Evolutionary conservation across 2,329 filamentous ascomycete species (phyloP), one percentile per base, ranked within the genome.

Genomic region (Thermoascus crustaceus): DNA sequence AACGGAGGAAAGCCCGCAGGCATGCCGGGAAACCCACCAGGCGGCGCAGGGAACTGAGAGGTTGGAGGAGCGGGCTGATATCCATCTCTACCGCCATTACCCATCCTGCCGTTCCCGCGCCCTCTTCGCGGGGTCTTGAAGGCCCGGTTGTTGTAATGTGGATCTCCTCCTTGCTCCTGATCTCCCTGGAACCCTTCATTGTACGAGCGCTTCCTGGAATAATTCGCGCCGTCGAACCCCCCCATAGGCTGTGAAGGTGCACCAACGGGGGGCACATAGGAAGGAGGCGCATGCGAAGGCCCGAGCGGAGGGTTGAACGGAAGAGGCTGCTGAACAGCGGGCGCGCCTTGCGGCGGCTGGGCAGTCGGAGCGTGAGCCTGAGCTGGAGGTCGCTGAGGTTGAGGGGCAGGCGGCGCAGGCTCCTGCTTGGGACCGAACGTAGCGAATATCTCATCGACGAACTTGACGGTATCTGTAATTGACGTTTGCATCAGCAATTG

Each of bases 401-500:
- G 46, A 21, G 51, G 31, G 19, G 45, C 34, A 32, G 44, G 39
- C 17, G 55, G 32, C 25, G 49, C 45, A 14, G 59, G 40, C 21
- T 49, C 42, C 23, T 63, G 60, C 41, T 69, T 73, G 10, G 58
- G 61, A 32, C 61, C 61, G 40, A 77, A 68, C 4, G 66, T 68
- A 13, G 55, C 43, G 43, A 78, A 70, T 27, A 77, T 62, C 37
- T 76, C 71, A 39, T 75, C 64, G 7, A 78, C 73, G 40, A 79
- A 77, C 3, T 55, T 39, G 3, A 54, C 52, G 0, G 73, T 71
- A 42, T 73, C 71, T 74, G 41, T 7, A 39, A 18, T 27, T 5
- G n/a, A 18, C 5, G 7, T n/a, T 27, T 33, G 3, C 30, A 17
- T 20, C 8, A 21, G 11, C 10, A 32, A 35, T 29, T 23, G 7